A percentile compares a stretch with the other conserved stretches of the same genome.
Evolutionary conservation across 768 basidiomycete genomes (phyloP).

Genomic region (Tulasnella sp.): DNA sequence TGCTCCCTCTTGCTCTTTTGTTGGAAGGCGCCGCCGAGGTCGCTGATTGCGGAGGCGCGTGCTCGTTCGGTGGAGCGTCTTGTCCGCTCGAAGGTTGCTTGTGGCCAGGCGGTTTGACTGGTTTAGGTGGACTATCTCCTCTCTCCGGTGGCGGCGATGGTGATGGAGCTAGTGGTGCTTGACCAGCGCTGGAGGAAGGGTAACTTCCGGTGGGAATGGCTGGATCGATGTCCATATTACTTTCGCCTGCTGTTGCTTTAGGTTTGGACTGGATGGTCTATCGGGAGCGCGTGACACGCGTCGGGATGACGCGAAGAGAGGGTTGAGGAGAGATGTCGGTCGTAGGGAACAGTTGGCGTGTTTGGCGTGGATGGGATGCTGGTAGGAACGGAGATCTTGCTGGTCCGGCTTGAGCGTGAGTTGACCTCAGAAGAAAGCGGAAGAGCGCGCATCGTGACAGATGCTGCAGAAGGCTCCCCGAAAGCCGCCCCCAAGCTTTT

Average conservation of each 20-base stretch:
- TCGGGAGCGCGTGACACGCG: background rate
- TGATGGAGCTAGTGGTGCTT: constrained; percentile 6
- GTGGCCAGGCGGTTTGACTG: background rate
- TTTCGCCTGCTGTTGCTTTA: background rate
- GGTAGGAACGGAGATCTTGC: background rate
- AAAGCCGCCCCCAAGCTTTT: background rate
- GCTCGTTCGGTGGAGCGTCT: background rate
- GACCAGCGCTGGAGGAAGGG: constrained; percentile 1
- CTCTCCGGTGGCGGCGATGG: constrained; percentile 13
- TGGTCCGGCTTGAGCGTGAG: background rate
- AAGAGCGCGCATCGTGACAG: background rate
- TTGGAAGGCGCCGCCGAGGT: constrained; percentile 1
- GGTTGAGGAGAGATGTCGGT: background rate
- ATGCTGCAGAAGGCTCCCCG: background rate
- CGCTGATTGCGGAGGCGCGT: background rate
- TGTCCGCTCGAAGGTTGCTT: background rate
- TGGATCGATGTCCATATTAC: constrained; percentile 13
- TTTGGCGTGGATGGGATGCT: background rate
- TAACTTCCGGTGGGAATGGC: constrained; percentile 3
- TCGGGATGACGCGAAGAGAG: background rate
- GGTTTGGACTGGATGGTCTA: background rate
- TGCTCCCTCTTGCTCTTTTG: constrained; percentile 13
- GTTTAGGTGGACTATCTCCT: background rate
- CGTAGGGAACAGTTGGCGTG: background rate
- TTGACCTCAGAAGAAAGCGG: background rate